Evolutionary conservation across 2,329 filamentous ascomycete species (phyloP).

Genomic region (Trematosphaeria pertusa): DNA sequence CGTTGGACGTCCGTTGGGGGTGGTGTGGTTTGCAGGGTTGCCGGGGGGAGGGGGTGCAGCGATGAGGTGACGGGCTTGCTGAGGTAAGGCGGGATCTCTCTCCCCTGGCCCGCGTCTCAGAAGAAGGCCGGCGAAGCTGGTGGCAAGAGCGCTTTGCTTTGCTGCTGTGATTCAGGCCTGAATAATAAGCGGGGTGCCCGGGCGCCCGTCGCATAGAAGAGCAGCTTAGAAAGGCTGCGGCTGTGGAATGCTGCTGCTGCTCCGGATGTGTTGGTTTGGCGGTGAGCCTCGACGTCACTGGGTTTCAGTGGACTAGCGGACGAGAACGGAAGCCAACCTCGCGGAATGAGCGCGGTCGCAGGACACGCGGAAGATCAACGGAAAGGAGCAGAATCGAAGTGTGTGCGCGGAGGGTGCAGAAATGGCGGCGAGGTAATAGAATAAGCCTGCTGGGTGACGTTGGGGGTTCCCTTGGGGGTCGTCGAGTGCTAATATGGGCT

Average conservation of each 20-base stretch:
- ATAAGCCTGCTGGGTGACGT: conserved; percentile 1
- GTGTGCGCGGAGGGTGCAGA: neutral
- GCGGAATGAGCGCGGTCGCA: no score
- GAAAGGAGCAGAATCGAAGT: neutral
- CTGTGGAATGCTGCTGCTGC: no score
- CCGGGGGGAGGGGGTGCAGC: neutral
- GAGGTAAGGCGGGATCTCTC: conserved; percentile 8
- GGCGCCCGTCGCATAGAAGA: neutral
- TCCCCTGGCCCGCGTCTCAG: conserved; percentile 11
- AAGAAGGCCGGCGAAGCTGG: conserved; percentile 27
- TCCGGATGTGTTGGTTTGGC: no score
- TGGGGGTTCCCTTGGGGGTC: neutral
- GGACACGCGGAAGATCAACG: no score
- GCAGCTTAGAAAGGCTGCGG: no score
- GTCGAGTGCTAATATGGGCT: conserved; percentile 4
- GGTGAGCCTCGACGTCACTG: neutral
- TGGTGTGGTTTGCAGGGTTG: conserved; percentile 15
- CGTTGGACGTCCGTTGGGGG: conserved; percentile 4
- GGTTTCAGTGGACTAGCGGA: neutral
- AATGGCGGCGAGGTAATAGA: neutral
- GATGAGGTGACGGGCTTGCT: conserved; percentile 4
- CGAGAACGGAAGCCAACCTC: no score
- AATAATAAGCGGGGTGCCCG: conserved; percentile 18
- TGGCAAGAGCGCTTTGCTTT: conserved; percentile 22
- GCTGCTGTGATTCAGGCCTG: conserved; percentile 7